Evolutionary conservation across 805 yeast genomes (phyloP), one percentile per base, ranked within the genome.

Genomic region (Pichia thaimueangensis): DNA sequence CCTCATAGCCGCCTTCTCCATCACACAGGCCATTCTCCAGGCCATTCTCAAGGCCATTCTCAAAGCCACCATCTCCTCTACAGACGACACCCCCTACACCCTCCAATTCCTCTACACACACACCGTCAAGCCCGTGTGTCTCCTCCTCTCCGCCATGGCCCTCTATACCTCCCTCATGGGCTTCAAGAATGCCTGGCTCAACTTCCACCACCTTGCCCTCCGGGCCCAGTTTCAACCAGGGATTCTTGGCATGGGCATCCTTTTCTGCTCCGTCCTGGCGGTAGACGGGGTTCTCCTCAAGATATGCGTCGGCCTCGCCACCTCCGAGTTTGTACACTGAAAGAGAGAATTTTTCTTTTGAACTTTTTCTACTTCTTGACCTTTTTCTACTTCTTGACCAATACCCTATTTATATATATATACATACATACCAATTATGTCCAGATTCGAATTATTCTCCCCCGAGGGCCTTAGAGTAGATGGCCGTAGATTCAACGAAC

Each of bases 401-500:
- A n/a, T n/a, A n/a, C 16, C 31, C 11, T n/a, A n/a, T n/a, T n/a
- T n/a, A n/a, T n/a, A n/a, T n/a, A n/a, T n/a, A n/a, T n/a, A 11
- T 22, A 32, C 24, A 9, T 11, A 17, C 27, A 11, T 9, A 32
- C 12, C 9, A 2, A 22, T 22, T 15, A 59, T 59, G 64, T 57
- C 60, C 30, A 50, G 85, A 42, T 63, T 79, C 53, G 98, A 93
- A 68, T 63, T 93, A 35, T 91, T 86, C 58, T 89, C 97, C 0
- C 96, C 96, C 6, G 97, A 93, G 63, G 98, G 98, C 5, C 71
- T 93, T 36, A 71, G 98, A 50, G 68, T 82, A 12, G 97, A 93
- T 60, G 98, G 98, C 2, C 78, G 98, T 54, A 73, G 98, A 48
- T 88, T 93, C 88, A 87, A 91, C 55, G 98, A 93, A 61, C 71